Conservation (phyloP, 164 flowering plant genomes). For the Vitis rupestris region DNA sequence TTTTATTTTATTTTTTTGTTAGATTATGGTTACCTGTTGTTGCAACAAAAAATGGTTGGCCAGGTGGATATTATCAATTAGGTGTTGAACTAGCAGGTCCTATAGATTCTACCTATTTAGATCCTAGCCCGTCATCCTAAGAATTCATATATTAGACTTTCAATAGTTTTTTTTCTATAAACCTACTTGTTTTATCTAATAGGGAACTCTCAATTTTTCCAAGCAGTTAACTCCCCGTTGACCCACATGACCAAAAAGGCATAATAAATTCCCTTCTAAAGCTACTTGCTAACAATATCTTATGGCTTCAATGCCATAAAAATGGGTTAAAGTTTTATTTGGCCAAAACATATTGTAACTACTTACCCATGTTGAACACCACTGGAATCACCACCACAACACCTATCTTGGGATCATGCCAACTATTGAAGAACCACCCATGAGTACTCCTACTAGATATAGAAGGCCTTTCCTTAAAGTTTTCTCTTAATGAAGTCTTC, state of each 20-base stretch:
- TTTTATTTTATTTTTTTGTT: no score
- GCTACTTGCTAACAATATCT: conserved; percentile 67
- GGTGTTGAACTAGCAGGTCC: no score
- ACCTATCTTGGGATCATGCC: no score
- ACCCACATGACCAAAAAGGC: conserved; percentile 15
- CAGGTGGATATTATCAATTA: conserved; percentile 62
- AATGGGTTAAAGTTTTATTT: conserved; percentile 70
- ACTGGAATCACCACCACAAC: conserved; percentile 63
- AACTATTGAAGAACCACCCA: conserved; percentile 29
- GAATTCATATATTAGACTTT: no score
- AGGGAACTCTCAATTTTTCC: conserved; percentile 3
- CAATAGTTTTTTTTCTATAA: no score
- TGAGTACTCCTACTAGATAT: conserved; percentile 73
- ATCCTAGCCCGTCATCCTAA: no score
- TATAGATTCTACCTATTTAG: no score
- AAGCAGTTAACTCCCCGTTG: conserved; percentile 39
- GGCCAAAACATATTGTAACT: conserved; percentile 82
- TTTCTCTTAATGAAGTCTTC: conserved; percentile 65
- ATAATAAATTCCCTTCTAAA: conserved; percentile 73
- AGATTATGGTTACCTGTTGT: conserved; percentile 35
- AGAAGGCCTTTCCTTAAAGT: conserved; percentile 67
- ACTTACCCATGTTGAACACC: conserved; percentile 68
- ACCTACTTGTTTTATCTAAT: not conserved
- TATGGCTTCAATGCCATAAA: conserved; percentile 65
- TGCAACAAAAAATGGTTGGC: conserved; percentile 77